A percentile compares a stretch with the other conserved stretches of the same genome.
Evolutionary conservation across 2,329 filamentous ascomycete species (phyloP).

Genomic region (Chaetothyriales sp.): DNA sequence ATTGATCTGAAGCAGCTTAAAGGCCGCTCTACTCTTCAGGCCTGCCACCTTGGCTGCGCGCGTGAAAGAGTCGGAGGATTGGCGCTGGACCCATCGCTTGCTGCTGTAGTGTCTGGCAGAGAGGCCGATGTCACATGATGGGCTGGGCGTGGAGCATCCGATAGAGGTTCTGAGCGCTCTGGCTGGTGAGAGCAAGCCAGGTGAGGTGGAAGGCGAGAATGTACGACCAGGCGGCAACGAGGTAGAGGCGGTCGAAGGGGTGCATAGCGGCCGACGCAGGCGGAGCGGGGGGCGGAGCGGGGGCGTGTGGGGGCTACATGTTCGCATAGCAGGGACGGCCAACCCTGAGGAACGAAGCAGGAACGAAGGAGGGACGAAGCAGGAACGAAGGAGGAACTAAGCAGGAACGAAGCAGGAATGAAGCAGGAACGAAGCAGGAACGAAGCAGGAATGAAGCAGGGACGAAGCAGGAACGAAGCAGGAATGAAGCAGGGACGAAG

Average conservation of each 20-base stretch:
- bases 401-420: not conserved
- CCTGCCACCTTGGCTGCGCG: slow-evolving; percentile 64
- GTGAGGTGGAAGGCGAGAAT: slow-evolving; percentile 16
- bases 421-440: no score
- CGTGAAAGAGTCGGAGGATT: slow-evolving; percentile 58
- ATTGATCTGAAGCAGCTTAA: slow-evolving; percentile 86
- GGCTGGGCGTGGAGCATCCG: not conserved
- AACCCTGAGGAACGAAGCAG: not conserved
- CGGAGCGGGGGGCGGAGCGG: slow-evolving; percentile 2
- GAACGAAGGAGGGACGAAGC: no score
- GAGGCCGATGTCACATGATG: not conserved
- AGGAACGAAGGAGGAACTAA: not conserved
- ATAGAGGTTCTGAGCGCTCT: not conserved
- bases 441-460: no score
- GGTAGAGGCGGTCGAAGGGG: slow-evolving; percentile 14
- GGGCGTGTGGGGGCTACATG: slow-evolving; percentile 9
- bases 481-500: not conserved
- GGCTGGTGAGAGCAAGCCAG: slow-evolving; percentile 7
- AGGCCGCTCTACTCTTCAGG: slow-evolving; percentile 80
- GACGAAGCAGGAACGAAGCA: not conserved
- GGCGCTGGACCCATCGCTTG: slow-evolving; percentile 64
- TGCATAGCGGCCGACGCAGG: slow-evolving; percentile 9
- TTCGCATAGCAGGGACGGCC: slow-evolving; percentile 8
- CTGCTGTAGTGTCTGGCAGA: slow-evolving; percentile 44
- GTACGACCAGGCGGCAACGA: slow-evolving; percentile 17